Base-by-base conservation (phyloP, 208 protist genomes). In the Porcisia hertigi region DNA sequence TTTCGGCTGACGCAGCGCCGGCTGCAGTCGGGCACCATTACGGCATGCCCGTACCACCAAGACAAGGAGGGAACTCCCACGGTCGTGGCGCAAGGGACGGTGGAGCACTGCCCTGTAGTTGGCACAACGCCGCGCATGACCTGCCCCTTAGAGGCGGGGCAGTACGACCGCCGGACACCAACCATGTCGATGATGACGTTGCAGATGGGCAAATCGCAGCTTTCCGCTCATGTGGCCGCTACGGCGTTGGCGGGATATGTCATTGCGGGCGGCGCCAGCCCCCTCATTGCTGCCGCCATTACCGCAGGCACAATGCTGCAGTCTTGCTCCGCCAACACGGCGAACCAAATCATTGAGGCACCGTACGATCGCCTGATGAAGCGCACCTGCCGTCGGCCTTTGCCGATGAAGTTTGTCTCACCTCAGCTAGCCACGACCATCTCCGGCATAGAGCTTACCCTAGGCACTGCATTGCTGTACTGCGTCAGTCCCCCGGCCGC, bases 321-420 rank as follows among this genome's bases (percentile, higher is more conserved):
- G 73, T 92, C 87, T 25, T 93, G 86, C 79, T 96, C 92, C 0
- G 94, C 94, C 43, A 97, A 97, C 81, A 97, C 92, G 25, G 91
- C 88, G 12, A 97, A 97, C 76, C 94, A 97, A 69, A 85, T 95
- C 67, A 88, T 96, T 49, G 94, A 97, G 79, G 69, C 76, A 30
- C 75, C 88, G 52, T 89, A 96, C 76, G 94, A 97, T 76, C 87
- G 81, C 63, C 75, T 93, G 60, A 97, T 97, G 94, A 97, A 95
- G 80, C 91, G 94, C 63, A 97, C 94, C n/a, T 93, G 90, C 71
- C 88, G 88, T 12, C 89, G 94, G 6, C 94, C 94, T 39, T 69
- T 97, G 70, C 91, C 92, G 36, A 94, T 93, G 88, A 84, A 86
- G 65, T 76, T 88, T 67, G 86, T 97, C 36, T 83, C 91, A 5